Evolutionary conservation across 768 basidiomycete species (phyloP).

Genomic region (Rhodosporidiobolus sp.): DNA sequence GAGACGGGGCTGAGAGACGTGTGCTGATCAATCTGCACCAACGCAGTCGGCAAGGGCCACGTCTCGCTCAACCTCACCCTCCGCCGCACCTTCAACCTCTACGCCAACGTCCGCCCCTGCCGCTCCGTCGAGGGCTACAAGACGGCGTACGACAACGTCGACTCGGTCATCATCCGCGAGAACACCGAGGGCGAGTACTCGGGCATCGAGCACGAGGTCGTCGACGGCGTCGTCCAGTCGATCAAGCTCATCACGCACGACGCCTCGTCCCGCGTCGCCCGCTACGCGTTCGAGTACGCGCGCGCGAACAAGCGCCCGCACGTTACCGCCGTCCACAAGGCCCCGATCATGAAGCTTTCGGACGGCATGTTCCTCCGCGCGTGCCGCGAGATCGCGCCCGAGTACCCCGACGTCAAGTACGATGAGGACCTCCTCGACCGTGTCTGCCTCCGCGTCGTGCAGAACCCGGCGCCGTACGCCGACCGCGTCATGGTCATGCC

Average conservation of each 20-base stretch:
- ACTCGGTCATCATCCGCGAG: constrained; percentile 97
- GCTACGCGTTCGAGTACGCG: constrained; percentile 99
- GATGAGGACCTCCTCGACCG: constrained; percentile 97
- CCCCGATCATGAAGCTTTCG: constrained; percentile 99
- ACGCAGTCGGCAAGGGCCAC: constrained; percentile 91
- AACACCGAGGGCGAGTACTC: constrained; percentile 99
- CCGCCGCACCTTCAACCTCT: constrained; percentile 94
- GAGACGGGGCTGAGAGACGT: neutral
- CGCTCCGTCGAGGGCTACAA: constrained; percentile 93
- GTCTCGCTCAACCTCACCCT: constrained; percentile 96
- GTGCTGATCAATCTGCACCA: neutral
- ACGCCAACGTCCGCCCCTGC: constrained; percentile 97
- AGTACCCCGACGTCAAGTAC: constrained; percentile 87
- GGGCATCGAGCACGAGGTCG: constrained; percentile 98
- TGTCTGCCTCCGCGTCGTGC: constrained; percentile 89
- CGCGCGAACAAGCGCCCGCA: constrained; percentile 73
- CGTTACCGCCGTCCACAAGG: constrained; percentile 99
- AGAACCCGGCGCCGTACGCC: constrained; percentile 86
- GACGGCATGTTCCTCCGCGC: constrained; percentile 99
- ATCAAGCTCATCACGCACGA: constrained; percentile 99
- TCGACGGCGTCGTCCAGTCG: constrained; percentile 97
- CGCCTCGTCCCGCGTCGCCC: constrained; percentile 95
- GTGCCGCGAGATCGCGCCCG: constrained; percentile 91
- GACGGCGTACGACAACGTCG: constrained; percentile 96
- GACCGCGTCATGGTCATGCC: constrained; percentile 99